Percentiles rank a stretch among this genome's conserved stretches.
phyloP scores from a whole-genome alignment of 371 early-diverging fungal genomes.

The Mucor plumbeus region DNA sequence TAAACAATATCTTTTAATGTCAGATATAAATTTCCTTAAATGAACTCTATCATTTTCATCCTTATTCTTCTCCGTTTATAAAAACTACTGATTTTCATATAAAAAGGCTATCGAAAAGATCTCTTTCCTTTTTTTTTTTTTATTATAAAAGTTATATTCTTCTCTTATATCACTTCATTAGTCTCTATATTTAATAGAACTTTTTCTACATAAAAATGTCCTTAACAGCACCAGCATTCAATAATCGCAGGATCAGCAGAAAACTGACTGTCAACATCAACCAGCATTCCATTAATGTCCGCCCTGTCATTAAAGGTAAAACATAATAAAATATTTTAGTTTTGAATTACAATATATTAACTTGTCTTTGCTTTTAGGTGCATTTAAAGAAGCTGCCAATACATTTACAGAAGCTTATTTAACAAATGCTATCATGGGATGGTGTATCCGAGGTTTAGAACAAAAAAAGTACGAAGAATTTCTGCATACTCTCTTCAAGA shows the following conservation, averaged over 20 bases:
- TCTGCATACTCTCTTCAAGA: slow-evolving; percentile 43
- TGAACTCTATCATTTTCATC: slow-evolving; percentile 2
- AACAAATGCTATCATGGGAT: slow-evolving; percentile 32
- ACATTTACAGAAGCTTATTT: slow-evolving; percentile 47
- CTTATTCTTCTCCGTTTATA: neutral
- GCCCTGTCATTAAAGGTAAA: slow-evolving; percentile 52
- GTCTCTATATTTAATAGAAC: neutral
- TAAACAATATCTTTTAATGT: neutral
- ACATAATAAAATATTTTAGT: neutral
- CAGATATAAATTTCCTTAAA: slow-evolving; percentile 2
- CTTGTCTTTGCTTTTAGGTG: slow-evolving; percentile 32
- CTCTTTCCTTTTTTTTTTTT: slow-evolving; percentile 16
- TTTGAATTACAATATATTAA: neutral
- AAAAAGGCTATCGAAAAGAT: neutral
- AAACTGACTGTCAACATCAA: slow-evolving; percentile 45
- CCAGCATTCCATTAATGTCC: slow-evolving; percentile 37
- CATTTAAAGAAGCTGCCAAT: slow-evolving; percentile 52
- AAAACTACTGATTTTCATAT: neutral
- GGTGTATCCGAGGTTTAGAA: slow-evolving; percentile 36
- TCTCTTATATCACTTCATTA: neutral
- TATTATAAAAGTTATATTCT: neutral
- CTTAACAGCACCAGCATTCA: neutral
- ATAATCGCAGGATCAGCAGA: slow-evolving; percentile 36
- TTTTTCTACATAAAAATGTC: slow-evolving; percentile 6
- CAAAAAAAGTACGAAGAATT: slow-evolving; percentile 34